These are phyloP conservation scores for Zea mays DNA, from an alignment of 176 grass and related monocot species.

Conservation along the genomic window Zm-B73-REFERENCE-NAM-5.0 NC_050101.1:156209501-156210000, in stretches of 20 bases:
- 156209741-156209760: conserved; percentile 71
- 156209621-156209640: conserved; percentile 65
- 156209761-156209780: conserved; percentile 81
- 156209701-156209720: background rate
- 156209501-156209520: conserved; percentile 96
- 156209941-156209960: conserved; percentile 79
- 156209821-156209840: background rate
- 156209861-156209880: background rate
- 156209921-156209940: no score
- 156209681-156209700: background rate
- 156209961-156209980: conserved; percentile 89
- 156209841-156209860: background rate
- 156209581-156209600: conserved; percentile 69
- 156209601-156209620: conserved; percentile 87
- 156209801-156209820: conserved; percentile 79
- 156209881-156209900: background rate
- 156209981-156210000: conserved; percentile 88
- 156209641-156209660: no score
- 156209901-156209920: no score
- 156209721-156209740: conserved; percentile 89
- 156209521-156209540: conserved; percentile 97
- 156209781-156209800: conserved; percentile 78
- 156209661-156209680: no score
- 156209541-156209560: conserved; percentile 86
- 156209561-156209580: conserved; percentile 84